Base-by-base conservation (phyloP, 1,139 yeast species). In the Suhomyces taliae region DNA sequence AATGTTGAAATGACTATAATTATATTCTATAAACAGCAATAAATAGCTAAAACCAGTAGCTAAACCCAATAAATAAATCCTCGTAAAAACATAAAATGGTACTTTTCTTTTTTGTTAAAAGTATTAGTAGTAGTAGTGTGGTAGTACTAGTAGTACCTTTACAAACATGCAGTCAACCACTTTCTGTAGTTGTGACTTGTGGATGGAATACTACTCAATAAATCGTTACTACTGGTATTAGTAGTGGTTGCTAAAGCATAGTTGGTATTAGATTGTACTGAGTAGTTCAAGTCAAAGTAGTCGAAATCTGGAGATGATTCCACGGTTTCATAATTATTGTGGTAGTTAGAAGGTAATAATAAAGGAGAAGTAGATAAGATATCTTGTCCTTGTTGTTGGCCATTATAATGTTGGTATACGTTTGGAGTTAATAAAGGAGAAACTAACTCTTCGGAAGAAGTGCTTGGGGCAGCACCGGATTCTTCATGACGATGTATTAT, bases 131-230 rank as follows among this genome's bases (percentile, higher is more conserved):
- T 14, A 14, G 15, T 14, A 14, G 2, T 19, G 24, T 19, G 24
- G 4, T 19, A 19, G 24, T 19, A 19, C 15, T 14, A n/a, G 32
- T 7, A 15, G 31, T 29, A 31, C 31, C 40, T 19, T 19, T 47
- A 63, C 57, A 62, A 59, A 50, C 69, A 66, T 42, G 70, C 74
- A 35, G 71, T 64, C 52, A 72, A 64, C 78, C 78, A 73, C 56
- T 72, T 72, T 49, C 77, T 67, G 59, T 73, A 73, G 57, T 73
- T 73, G 49, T 70, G 69, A 33, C 74, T 67, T 40, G 77, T 72
- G 36, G 73, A 65, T 32, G 70, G 61, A 40, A 64, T 53, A 39
- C 49, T 45, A 19, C 50, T 45, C 35, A 51, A 37, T 48, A 48
- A 48, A 32, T 48, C 51, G 32, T 36, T 36, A 36, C 43, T 41